These are phyloP conservation scores for Kalaharituber pfeilii DNA, from an alignment of 2,329 filamentous ascomycete species.

Conservation along the genomic window DNA sequence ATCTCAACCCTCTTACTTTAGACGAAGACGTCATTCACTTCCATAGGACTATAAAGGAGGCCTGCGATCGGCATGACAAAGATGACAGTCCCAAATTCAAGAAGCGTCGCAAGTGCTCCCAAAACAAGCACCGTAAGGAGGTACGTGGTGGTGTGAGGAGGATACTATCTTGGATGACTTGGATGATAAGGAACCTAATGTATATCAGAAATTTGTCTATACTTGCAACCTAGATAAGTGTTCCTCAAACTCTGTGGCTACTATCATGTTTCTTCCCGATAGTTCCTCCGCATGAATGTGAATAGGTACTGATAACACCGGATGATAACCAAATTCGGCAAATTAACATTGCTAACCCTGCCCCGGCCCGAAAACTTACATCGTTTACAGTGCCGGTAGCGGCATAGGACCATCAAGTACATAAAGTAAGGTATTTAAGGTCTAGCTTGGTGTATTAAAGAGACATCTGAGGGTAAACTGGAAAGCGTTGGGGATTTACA, in stretches of 20 bases:
- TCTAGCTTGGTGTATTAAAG: no score
- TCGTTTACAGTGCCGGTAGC: no score
- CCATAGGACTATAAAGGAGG: constrained; percentile 80
- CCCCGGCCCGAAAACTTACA: not conserved
- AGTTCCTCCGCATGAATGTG: not conserved
- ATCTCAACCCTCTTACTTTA: constrained; percentile 83
- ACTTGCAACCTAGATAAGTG: no score
- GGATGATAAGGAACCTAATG: constrained; percentile 70
- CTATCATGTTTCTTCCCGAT: no score
- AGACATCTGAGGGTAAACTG: no score
- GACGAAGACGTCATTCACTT: constrained; percentile 96
- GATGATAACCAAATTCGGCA: constrained; percentile 44
- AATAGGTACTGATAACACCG: not conserved
- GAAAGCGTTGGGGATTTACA: no score
- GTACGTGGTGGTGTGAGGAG: constrained; percentile 76
- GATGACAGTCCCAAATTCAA: constrained; percentile 90
- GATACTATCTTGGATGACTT: constrained; percentile 98
- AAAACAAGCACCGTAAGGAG: constrained; percentile 78
- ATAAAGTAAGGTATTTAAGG: no score
- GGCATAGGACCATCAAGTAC: no score
- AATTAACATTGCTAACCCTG: constrained; percentile 36
- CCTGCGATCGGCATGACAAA: constrained; percentile 85
- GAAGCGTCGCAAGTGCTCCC: constrained; percentile 97
- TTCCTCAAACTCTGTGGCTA: no score
- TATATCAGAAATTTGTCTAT: no score